A percentile compares a stretch with the other conserved stretches of the same genome.
Evolutionary conservation across 2,329 filamentous ascomycete species (phyloP).

Genomic region (Colletotrichum tanaceti): DNA sequence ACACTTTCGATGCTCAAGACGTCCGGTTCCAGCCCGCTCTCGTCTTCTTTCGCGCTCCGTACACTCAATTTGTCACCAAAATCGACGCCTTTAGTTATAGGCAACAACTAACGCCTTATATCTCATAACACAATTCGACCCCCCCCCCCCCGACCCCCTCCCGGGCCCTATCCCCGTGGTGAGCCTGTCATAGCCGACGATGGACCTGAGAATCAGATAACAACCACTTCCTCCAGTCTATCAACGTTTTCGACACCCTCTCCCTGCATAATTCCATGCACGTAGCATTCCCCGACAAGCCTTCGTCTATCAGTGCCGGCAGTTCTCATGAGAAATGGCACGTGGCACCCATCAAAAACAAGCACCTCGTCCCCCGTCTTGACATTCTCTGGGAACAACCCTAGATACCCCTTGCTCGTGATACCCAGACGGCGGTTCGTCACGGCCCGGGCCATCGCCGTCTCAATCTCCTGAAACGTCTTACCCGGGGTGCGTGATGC

Average conservation of each 20-base stretch:
- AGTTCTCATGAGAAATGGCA: constrained; percentile 42
- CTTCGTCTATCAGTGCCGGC: neutral
- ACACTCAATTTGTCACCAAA: too few species aligned
- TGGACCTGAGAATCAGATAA: neutral
- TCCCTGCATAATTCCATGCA: constrained; percentile 53
- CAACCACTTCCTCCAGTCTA: neutral
- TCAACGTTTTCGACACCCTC: constrained; percentile 44
- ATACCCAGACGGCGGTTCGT: constrained; percentile 6
- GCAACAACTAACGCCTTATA: too few species aligned
- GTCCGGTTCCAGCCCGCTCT: neutral
- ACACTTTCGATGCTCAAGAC: neutral
- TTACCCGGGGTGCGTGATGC: neutral
- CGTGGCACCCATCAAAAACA: constrained; percentile 42
- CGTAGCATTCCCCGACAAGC: constrained; percentile 52
- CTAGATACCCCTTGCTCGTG: constrained; percentile 10
- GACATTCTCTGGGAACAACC: constrained; percentile 9
- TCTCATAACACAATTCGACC: too few species aligned
- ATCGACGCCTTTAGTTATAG: too few species aligned
- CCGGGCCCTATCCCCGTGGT: too few species aligned
- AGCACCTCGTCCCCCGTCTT: constrained; percentile 42
- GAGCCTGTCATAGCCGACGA: neutral
- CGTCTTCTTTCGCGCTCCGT: constrained; percentile 15
- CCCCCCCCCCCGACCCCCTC: too few species aligned
- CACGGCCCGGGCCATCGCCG: constrained; percentile 4
- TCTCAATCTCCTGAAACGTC: neutral